Evolutionary conservation across 2,329 filamentous ascomycete genomes (phyloP).

Genomic region (Neonectria magnoliae): DNA sequence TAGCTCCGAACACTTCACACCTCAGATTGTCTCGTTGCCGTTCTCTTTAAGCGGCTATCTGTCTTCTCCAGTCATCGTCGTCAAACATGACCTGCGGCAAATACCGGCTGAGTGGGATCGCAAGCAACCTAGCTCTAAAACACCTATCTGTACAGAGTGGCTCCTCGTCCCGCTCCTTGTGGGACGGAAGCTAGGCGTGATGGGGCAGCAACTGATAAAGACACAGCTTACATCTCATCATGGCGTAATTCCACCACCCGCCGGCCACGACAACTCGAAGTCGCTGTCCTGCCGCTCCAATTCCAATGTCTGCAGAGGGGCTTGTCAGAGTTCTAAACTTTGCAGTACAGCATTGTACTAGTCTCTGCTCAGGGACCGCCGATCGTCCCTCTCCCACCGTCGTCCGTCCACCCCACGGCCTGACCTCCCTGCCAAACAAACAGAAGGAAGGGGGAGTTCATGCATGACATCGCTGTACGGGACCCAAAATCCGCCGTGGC

Average conservation of each 20-base stretch:
- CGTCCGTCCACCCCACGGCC: slow-evolving; percentile 10
- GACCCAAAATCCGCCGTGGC: slow-evolving; percentile 20
- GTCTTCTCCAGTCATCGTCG: slow-evolving; percentile 2
- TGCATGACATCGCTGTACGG: slow-evolving; percentile 42
- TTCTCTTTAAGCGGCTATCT: slow-evolving; percentile 17
- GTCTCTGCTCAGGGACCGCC: slow-evolving; percentile 3
- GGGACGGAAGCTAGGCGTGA: slow-evolving; percentile 33
- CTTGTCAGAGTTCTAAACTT: slow-evolving; percentile 12
- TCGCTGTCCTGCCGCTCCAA: slow-evolving; percentile 11
- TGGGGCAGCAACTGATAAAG: slow-evolving; percentile 41
- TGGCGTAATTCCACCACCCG: slow-evolving; percentile 21
- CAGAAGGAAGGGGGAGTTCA: slow-evolving; percentile 33
- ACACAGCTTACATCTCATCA: slow-evolving; percentile 21
- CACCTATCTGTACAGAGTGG: slow-evolving; percentile 39
- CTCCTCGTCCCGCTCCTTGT: slow-evolving; percentile 34
- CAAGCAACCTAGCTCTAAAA: slow-evolving; percentile 16
- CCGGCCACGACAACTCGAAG: slow-evolving; percentile 3
- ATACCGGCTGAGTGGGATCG: slow-evolving; percentile 18
- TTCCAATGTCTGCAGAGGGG: slow-evolving; percentile 10
- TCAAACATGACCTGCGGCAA: slow-evolving; percentile 14
- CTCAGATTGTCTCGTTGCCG: slow-evolving; percentile 8
- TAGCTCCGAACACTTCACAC: background rate
- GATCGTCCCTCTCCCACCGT: slow-evolving; percentile 5
- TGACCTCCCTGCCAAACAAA: slow-evolving; percentile 10
- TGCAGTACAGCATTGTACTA: background rate